Base-by-base conservation (phyloP, 1,284 basidiomycete species). In the Austroboletus niveus region DNA sequence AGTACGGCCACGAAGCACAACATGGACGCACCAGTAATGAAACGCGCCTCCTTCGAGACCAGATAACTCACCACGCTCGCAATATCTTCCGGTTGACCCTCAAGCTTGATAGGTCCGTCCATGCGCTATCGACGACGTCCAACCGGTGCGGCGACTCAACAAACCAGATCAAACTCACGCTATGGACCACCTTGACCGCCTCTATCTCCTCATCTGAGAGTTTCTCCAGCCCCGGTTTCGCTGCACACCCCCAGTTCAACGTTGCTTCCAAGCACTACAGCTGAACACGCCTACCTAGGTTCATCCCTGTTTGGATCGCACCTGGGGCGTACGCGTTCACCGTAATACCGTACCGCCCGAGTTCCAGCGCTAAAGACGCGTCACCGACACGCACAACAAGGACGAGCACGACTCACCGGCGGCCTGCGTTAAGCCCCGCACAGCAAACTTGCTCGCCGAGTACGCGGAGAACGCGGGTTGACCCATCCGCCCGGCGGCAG, bases 381-480 rank as follows among this genome's bases (percentile, higher is more conserved):
- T 35, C 29, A 29, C 29, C 29, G 29, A 29, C 29, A 24, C 22
- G 22, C 22, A 24, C 22, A 24, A 24, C 22, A 24, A 24, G 5
- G 22, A 24, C 22, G 22, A 24, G 22, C 22, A 24, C 22, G 22
- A 24, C n/a, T 47, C 38, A 64, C 62, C 64, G 1, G 54, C 55
- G 0, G 41, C 42, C 30, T 68, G 65, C 4, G 64, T 68, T 17
- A 70, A 51, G 6, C 65, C 64, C 30, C 65, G 60, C 11, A 69
- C 30, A 5, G 65, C 68, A 34, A 68, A 70, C 34, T 69, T 69
- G 43, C 59, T 66, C 11, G 69, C 60, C 7, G 43, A 41, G 49
- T 70, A 69, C 1, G 57, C 53, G 1, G 34, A 31, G 20, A 8
- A 3, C 2, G 51, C 32, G 2, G 53, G 45, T 1, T 24, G 14